phyloP scores from a whole-genome alignment of 176 grass and related monocot genomes.

The Coix lacrymajobi region DNA sequence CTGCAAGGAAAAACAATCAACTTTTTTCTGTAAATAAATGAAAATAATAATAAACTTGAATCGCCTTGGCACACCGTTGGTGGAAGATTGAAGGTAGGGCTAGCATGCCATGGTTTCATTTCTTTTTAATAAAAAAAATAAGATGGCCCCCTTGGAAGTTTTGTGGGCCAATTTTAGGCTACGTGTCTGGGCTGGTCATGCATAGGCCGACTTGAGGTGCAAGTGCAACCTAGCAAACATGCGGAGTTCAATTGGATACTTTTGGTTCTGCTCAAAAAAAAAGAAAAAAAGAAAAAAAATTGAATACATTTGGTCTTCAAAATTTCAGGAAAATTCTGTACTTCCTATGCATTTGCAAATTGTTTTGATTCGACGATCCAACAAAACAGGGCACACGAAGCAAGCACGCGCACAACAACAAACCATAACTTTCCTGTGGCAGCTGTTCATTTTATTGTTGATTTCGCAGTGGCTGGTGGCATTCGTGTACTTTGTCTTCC shows the following conservation, averaged over 20 bases:
- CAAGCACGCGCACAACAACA: neutral
- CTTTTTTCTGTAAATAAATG: no score
- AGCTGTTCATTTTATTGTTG: neutral
- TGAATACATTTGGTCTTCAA: neutral
- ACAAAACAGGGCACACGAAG: neutral
- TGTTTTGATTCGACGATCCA: neutral
- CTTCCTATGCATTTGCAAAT: neutral
- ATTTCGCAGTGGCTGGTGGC: constrained; percentile 38
- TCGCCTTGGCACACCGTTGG: no score
- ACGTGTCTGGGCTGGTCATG: neutral
- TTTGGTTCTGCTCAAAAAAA: no score
- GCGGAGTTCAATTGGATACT: neutral
- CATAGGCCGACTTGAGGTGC: neutral
- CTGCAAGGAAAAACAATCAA: no score
- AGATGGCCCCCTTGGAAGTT: neutral
- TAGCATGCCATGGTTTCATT: no score
- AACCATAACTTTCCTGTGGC: neutral
- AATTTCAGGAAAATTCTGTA: neutral
- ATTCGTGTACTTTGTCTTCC: constrained; percentile 50
- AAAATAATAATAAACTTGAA: no score
- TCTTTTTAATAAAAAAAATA: no score
- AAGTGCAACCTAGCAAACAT: neutral
- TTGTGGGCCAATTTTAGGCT: neutral
- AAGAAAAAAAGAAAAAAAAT: no score
- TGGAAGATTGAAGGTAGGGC: no score